Evolutionary conservation across 768 basidiomycete species (phyloP).

Genomic region (Boletus vinaceobasis): DNA sequence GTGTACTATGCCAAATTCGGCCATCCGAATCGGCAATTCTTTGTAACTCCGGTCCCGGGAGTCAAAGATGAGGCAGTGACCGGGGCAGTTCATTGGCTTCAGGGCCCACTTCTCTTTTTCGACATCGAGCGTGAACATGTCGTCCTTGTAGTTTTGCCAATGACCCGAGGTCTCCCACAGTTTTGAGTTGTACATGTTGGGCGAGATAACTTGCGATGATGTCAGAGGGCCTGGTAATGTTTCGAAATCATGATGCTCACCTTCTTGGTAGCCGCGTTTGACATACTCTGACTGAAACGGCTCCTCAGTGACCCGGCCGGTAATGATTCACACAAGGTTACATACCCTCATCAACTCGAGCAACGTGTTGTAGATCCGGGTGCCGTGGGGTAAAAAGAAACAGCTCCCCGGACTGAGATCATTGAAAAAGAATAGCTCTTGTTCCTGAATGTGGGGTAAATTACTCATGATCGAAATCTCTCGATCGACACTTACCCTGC

Average conservation of each 20-base stretch:
- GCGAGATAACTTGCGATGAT: slow-evolving; percentile 74
- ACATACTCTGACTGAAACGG: slow-evolving; percentile 75
- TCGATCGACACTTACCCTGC: slow-evolving; percentile 49
- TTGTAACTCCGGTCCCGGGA: slow-evolving; percentile 90
- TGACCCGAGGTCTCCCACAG: slow-evolving; percentile 98
- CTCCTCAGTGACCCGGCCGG: slow-evolving; percentile 2
- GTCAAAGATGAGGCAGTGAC: slow-evolving; percentile 95
- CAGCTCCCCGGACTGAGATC: slow-evolving; percentile 92
- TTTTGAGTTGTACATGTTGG: slow-evolving; percentile 95
- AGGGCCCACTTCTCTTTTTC: slow-evolving; percentile 96
- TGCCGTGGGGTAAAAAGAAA: slow-evolving; percentile 97
- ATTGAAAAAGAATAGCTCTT: slow-evolving; percentile 99
- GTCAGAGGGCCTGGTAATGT: slow-evolving; percentile 5
- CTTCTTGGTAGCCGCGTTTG: slow-evolving; percentile 95
- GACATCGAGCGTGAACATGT: slow-evolving; percentile 92
- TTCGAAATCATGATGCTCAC: slow-evolving; percentile 33
- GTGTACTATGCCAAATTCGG: slow-evolving; percentile 97
- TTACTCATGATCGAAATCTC: neutral
- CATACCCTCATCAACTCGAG: slow-evolving; percentile 86
- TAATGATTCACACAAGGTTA: slow-evolving; percentile 10
- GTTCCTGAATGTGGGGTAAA: slow-evolving; percentile 51
- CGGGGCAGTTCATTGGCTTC: slow-evolving; percentile 99
- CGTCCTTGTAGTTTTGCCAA: slow-evolving; percentile 97
- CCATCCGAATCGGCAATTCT: slow-evolving; percentile 96
- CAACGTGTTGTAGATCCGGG: slow-evolving; percentile 93